A percentile compares a stretch with the other conserved stretches of the same genome.
phyloP scores from a whole-genome alignment of 2,329 filamentous ascomycete species.

The Penicillium palitans region DNA sequence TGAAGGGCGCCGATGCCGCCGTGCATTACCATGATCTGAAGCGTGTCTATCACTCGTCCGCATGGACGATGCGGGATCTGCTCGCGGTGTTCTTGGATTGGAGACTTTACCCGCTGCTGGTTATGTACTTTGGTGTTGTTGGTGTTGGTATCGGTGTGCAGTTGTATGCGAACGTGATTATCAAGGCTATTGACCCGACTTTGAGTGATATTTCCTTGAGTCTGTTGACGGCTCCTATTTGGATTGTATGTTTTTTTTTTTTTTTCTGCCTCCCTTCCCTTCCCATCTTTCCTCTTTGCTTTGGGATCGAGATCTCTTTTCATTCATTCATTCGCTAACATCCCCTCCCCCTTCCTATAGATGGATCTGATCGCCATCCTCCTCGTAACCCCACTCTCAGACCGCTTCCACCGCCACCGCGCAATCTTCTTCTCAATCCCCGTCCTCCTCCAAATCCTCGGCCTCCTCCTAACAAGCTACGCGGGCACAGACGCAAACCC shows the following conservation, averaged over 20 bases:
- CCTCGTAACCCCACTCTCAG: constrained; percentile 78
- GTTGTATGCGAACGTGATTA: constrained; percentile 84
- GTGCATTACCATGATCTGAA: constrained; percentile 82
- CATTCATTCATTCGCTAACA: background rate
- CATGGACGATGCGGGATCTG: constrained; percentile 73
- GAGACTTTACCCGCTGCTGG: constrained; percentile 78
- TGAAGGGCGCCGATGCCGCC: constrained; percentile 73
- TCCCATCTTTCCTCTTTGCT: too few species aligned
- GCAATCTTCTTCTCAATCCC: constrained; percentile 78
- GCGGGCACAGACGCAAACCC: constrained; percentile 60
- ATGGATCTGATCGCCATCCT: constrained; percentile 89
- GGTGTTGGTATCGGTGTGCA: constrained; percentile 90
- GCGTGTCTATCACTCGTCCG: constrained; percentile 72
- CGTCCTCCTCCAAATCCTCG: constrained; percentile 75
- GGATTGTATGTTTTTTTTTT: constrained; percentile 65
- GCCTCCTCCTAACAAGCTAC: constrained; percentile 76
- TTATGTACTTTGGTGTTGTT: constrained; percentile 96
- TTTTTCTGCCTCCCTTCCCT: accelerated
- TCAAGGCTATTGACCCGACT: constrained; percentile 70
- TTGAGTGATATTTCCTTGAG: constrained; percentile 75
- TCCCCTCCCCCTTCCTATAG: constrained; percentile 39
- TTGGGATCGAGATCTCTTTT: background rate
- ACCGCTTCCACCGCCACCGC: constrained; percentile 79
- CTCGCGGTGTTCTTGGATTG: constrained; percentile 73
- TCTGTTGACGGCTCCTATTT: constrained; percentile 85